Evolutionary conservation across 148 eudicot genomes (phyloP).

Genomic region (Amaranthus hypochondriacus): DNA sequence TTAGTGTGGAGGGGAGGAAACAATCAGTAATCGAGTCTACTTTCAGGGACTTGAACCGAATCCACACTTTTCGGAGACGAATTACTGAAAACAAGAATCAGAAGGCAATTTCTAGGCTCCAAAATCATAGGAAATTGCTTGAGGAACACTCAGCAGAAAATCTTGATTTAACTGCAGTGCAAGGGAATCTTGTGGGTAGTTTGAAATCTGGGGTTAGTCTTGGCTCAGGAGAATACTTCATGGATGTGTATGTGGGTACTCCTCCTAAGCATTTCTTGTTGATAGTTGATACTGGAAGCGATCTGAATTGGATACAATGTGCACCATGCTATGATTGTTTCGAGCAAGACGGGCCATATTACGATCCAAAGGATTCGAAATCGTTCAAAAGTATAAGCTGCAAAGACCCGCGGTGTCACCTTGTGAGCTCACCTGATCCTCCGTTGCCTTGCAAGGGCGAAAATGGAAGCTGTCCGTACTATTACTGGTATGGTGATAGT

Average conservation of each 20-base stretch:
- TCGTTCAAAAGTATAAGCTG: constrained; percentile 66
- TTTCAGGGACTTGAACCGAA: constrained; percentile 50
- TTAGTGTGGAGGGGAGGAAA: constrained; percentile 18
- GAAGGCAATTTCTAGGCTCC: constrained; percentile 35
- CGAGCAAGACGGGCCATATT: constrained; percentile 70
- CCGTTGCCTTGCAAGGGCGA: constrained; percentile 36
- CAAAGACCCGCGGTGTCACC: constrained; percentile 60
- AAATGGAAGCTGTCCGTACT: constrained; percentile 70
- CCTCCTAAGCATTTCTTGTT: constrained; percentile 75
- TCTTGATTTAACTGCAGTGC: constrained; percentile 9
- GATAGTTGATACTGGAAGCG: constrained; percentile 94
- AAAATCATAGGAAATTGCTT: constrained; percentile 23
- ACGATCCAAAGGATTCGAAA: constrained; percentile 51
- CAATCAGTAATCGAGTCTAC: constrained; percentile 47
- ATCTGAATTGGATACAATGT: constrained; percentile 93
- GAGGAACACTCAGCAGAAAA: constrained; percentile 21
- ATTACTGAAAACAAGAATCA: constrained; percentile 65
- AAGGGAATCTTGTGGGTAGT: constrained; percentile 63
- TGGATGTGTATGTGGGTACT: constrained; percentile 85
- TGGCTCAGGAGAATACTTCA: constrained; percentile 96
- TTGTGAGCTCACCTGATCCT: constrained; percentile 74
- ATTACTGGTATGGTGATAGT: constrained; percentile 95
- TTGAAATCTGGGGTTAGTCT: constrained; percentile 88
- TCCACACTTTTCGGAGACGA: constrained; percentile 57
- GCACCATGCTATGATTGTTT: constrained; percentile 86